Evolutionary conservation across 305 asterid species (phyloP).

Genomic region (Rubia tinctorum): DNA sequence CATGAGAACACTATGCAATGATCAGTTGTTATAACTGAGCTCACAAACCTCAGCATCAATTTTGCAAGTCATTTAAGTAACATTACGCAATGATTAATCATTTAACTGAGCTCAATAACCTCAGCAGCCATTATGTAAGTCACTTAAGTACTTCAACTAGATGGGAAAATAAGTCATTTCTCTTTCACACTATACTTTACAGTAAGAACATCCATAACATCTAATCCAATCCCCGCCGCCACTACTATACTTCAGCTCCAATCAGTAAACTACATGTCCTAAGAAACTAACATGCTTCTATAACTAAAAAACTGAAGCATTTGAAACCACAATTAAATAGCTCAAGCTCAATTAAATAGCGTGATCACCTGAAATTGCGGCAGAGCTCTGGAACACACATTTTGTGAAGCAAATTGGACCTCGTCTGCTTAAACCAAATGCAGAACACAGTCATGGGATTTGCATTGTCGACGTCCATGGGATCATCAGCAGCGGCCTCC

Average conservation of each 20-base stretch:
- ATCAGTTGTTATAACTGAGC: background rate
- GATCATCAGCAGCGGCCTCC: slow-evolving; percentile 56
- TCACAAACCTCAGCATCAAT: background rate
- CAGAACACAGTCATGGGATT: slow-evolving; percentile 72
- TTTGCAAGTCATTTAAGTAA: too few relatives aligned
- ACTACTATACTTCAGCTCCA: background rate
- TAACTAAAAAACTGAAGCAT: background rate
- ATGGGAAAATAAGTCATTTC: background rate
- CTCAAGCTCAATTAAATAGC: slow-evolving; percentile 2
- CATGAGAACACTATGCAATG: background rate
- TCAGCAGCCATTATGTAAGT: background rate
- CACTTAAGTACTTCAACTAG: background rate
- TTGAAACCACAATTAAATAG: too few relatives aligned
- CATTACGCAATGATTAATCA: background rate
- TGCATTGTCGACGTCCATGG: slow-evolving; percentile 57
- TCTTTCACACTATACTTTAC: too few relatives aligned
- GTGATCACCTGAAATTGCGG: slow-evolving; percentile 79
- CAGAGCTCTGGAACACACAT: slow-evolving; percentile 99
- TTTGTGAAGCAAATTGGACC: slow-evolving; percentile 70
- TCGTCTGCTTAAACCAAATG: slow-evolving; percentile 79
- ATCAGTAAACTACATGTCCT: background rate
- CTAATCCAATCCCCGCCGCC: background rate
- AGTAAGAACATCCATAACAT: background rate
- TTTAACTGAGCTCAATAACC: background rate
- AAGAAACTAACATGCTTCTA: background rate